phyloP scores from a whole-genome alignment of 257 asterid species.

The Oldenlandia corymbosa region DNA sequence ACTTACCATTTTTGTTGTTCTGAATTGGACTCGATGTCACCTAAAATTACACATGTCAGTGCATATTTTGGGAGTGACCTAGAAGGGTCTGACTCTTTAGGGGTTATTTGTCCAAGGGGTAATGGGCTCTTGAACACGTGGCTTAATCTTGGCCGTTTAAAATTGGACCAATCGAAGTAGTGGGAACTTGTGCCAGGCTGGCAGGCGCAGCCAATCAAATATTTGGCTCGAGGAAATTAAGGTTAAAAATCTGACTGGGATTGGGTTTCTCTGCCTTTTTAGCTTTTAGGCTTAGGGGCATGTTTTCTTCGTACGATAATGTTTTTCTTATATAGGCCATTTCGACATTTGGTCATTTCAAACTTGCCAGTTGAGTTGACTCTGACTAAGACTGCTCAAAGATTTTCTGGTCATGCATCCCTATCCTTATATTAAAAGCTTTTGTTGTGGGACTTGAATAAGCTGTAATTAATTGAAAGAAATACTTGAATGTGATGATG shows the following conservation, averaged over 20 bases:
- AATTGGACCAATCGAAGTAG: slow-evolving; percentile 42
- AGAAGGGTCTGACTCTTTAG: slow-evolving; percentile 24
- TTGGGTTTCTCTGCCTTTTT: slow-evolving; percentile 17
- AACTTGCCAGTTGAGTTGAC: slow-evolving; percentile 38
- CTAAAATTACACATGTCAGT: neutral
- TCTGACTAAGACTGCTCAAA: slow-evolving; percentile 32
- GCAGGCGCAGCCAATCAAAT: slow-evolving; percentile 67
- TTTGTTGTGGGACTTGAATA: no score
- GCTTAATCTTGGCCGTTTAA: slow-evolving; percentile 12
- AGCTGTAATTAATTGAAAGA: no score
- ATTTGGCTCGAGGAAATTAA: slow-evolving; percentile 81
- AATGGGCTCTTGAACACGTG: slow-evolving; percentile 18
- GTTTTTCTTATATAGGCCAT: no score
- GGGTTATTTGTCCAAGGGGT: slow-evolving; percentile 38
- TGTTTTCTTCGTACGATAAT: slow-evolving; percentile 22
- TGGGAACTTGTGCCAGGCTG: slow-evolving; percentile 49
- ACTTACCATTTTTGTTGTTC: slow-evolving; percentile 7
- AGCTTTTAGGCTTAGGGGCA: slow-evolving; percentile 16
- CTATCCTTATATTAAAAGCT: no score
- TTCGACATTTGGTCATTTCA: slow-evolving; percentile 19
- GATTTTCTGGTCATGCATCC: no score
- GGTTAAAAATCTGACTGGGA: slow-evolving; percentile 49
- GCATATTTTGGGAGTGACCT: slow-evolving; percentile 15
- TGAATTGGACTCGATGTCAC: neutral
- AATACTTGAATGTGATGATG: no score